A percentile compares a stretch with the other conserved stretches of the same genome.
phyloP scores from a whole-genome alignment of 352 stramenopile species.

The Pelagophyceae sp. region DNA sequence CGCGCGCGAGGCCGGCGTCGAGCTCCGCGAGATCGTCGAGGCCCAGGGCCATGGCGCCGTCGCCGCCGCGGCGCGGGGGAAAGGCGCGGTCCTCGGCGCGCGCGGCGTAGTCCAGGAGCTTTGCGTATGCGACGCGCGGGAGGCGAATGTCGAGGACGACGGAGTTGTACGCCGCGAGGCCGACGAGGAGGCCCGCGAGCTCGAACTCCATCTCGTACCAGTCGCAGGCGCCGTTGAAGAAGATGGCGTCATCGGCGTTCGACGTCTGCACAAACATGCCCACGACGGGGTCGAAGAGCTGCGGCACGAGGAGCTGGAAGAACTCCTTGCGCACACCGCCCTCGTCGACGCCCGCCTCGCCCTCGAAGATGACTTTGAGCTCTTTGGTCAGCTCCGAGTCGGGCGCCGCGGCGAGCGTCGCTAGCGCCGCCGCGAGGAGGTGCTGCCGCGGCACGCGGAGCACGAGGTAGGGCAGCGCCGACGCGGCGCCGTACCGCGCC shows the following conservation, averaged over 20 bases:
- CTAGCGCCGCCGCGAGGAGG: slow-evolving; percentile 54
- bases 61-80: no score
- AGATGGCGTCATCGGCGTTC: slow-evolving; percentile 45
- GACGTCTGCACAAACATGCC: slow-evolving; percentile 53
- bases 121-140: slow-evolving; percentile 61
- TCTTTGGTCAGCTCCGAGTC: slow-evolving; percentile 50
- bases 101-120: slow-evolving; percentile 45
- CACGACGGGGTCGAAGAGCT: slow-evolving; percentile 68
- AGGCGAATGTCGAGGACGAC: slow-evolving; percentile 68
- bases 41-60: slow-evolving; percentile 37
- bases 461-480: slow-evolving; percentile 45
- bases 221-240: slow-evolving; percentile 58
- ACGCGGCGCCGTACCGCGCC: slow-evolving; percentile 25
- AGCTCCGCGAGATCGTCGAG: slow-evolving; percentile 58
- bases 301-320: slow-evolving; percentile 61
- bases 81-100: not conserved
- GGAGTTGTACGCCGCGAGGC: slow-evolving; percentile 68
- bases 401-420: slow-evolving; percentile 41
- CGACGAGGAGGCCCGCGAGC: slow-evolving; percentile 62
- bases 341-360: slow-evolving; percentile 70
- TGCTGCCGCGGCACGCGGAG: slow-evolving; percentile 54
- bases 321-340: slow-evolving; percentile 76
- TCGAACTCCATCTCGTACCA: slow-evolving; percentile 58
- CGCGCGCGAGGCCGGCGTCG: slow-evolving; percentile 49
- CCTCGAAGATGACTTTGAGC: slow-evolving; percentile 56